These are phyloP conservation scores for Amanita molliuscula DNA, from an alignment of 768 basidiomycete species.

Conservation along the genomic window DNA sequence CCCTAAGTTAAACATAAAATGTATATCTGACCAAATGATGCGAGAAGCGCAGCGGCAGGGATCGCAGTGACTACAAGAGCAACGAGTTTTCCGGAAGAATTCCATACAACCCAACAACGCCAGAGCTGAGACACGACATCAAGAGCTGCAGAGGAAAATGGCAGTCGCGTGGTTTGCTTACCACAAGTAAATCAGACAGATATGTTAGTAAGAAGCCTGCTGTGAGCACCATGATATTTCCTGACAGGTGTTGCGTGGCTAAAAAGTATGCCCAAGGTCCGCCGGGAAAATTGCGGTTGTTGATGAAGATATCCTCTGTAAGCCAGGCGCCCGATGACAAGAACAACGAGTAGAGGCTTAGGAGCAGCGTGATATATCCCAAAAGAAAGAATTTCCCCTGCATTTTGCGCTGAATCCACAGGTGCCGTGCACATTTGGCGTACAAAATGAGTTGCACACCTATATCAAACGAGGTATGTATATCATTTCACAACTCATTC, in stretches of 20 bases:
- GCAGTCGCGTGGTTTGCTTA: no score
- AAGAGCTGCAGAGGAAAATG: constrained; percentile 15
- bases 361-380: neutral
- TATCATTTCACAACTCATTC: neutral
- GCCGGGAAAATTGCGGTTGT: neutral
- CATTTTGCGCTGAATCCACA: neutral
- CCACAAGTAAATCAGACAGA: neutral
- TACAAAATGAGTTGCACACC: neutral
- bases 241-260: neutral
- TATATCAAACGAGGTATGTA: neutral
- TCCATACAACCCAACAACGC: no score
- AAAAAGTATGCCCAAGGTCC: neutral
- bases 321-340: neutral
- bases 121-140: no score
- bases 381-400: neutral
- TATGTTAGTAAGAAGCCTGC: neutral
- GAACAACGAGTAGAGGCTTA: neutral
- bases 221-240: neutral
- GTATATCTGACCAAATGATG: neutral
- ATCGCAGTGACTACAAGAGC: no score
- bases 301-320: neutral
- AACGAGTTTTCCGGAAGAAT: no score
- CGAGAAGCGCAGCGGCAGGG: no score
- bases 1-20: neutral
- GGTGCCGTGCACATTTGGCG: neutral